Base-by-base conservation (phyloP, 441 rosid species). In the Daphne laureola region DNA sequence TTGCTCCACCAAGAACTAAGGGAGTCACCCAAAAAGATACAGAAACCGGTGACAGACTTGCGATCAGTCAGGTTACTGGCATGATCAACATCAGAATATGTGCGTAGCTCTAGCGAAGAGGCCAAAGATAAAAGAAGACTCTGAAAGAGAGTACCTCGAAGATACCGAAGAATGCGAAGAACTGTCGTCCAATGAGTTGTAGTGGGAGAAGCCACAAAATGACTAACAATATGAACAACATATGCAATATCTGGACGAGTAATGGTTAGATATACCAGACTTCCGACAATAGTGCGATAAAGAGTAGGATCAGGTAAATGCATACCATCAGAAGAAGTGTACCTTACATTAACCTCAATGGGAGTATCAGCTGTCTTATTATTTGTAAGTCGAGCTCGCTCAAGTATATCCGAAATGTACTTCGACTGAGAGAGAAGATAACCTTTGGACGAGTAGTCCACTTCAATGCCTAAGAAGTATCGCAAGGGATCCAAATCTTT, bases 21-120 rank as follows among this genome's bases (percentile, higher is more conserved):
- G 70, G 67, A 49, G 14, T 49, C 36, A 0, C 52, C 14, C 1
- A 49, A 14, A 49, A 49, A 49, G 2, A 23, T 9, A 49, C 52
- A 49, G 12, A 11, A 18, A 49, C 52, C 36, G 12, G 35, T 46
- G 1, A 17, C 16, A 4, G 49, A 14, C 8, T 3, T n/a, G 1
- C 23, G 9, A 16, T 15, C 49, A 23, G 3, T 49, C 5, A 1
- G 1, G 12, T 49, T 2, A 17, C 52, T 27, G 1, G 14, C 52
- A 27, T 27, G 21, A 49, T 49, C 36, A 17, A 14, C 4, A 49
- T 49, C 36, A 8, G 8, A 49, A 14, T 8, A 49, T 0, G 14
- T 36, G 21, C n/a, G 13, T 8, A 48, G 13, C 21, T 21, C 51
- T 1, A 48, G 31, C 3, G 9, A 8, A 14, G 51, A 48, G 1